Conservation (phyloP, 2,329 filamentous ascomycete species). For the Apiospora sp. region DNA sequence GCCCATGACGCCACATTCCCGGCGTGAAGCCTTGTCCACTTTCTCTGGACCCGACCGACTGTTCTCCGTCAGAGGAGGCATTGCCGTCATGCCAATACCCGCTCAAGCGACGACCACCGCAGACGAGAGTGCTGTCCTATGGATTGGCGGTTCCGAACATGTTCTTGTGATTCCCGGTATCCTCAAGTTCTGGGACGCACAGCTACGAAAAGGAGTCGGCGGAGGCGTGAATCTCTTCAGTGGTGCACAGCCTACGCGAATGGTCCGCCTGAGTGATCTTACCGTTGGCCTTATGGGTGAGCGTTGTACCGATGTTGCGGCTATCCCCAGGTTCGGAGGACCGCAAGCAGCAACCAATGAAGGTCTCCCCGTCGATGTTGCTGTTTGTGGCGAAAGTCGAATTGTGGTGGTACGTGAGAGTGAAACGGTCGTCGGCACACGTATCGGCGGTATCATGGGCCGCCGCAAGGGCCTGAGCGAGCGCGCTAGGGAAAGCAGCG, state of each 20-base stretch:
- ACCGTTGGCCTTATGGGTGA: constrained; percentile 64
- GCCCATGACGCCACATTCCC: constrained; percentile 70
- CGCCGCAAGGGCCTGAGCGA: constrained; percentile 43
- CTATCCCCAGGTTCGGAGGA: constrained; percentile 48
- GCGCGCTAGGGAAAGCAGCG: constrained; percentile 50
- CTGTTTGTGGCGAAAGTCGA: constrained; percentile 64
- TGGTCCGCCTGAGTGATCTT: constrained; percentile 63
- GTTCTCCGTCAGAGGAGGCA: constrained; percentile 59
- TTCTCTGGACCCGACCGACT: constrained; percentile 59
- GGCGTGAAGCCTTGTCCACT: constrained; percentile 59
- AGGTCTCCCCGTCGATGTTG: constrained; percentile 59
- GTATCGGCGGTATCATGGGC: constrained; percentile 49
- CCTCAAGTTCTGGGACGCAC: constrained; percentile 66
- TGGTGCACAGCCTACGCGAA: constrained; percentile 61
- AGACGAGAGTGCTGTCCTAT: constrained; percentile 64
- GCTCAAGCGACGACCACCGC: constrained; percentile 51
- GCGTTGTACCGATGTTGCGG: constrained; percentile 59
- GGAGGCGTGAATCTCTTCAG: constrained; percentile 64
- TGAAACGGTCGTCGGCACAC: constrained; percentile 55
- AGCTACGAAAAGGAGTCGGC: constrained; percentile 59
- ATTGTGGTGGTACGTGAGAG: constrained; percentile 63
- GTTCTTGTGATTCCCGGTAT: constrained; percentile 64
- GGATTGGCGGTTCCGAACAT: constrained; percentile 64
- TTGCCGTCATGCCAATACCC: constrained; percentile 57
- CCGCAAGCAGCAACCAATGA: constrained; percentile 39